Percentiles rank a stretch among this genome's conserved stretches.
Evolutionary conservation across 169 alveolate species (phyloP).

Genomic region (Eimeria acervulina): DNA sequence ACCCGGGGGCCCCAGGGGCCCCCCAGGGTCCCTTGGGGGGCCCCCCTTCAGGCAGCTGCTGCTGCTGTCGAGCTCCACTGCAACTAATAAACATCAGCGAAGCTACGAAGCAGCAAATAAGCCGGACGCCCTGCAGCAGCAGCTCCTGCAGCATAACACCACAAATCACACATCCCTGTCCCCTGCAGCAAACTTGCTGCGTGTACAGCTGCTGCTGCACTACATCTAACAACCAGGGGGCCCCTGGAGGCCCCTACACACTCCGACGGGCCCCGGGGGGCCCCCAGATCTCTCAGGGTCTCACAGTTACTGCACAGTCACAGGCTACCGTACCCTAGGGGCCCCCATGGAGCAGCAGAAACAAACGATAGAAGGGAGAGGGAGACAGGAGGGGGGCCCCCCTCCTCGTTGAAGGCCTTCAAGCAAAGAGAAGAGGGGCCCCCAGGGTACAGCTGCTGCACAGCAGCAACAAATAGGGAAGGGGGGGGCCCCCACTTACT

Average conservation of each 20-base stretch:
- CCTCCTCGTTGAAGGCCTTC: too few species aligned
- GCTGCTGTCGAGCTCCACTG: neutral
- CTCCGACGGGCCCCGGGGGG: slow-evolving; percentile 24
- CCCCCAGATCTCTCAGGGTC: slow-evolving; percentile 13
- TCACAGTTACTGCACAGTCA: neutral
- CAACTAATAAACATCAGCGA: neutral
- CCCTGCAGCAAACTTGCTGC: neutral
- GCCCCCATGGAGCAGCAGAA: slow-evolving; percentile 32
- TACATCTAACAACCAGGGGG: neutral
- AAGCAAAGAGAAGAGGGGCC: neutral
- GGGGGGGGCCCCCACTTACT: slow-evolving; percentile 50
- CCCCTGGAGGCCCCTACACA: neutral
- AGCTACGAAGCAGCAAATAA: neutral
- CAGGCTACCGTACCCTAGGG: neutral
- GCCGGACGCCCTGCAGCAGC: slow-evolving; percentile 49
- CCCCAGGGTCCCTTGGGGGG: slow-evolving; percentile 9
- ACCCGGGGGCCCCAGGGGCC: slow-evolving; percentile 40
- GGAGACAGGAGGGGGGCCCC: too few species aligned
- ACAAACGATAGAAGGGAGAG: too few species aligned
- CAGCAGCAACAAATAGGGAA: neutral
- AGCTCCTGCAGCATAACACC: slow-evolving; percentile 37
- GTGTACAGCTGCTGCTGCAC: neutral
- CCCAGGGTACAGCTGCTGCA: slow-evolving; percentile 5
- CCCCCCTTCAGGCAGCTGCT: neutral
- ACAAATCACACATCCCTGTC: neutral